phyloP scores from a whole-genome alignment of 2,329 filamentous ascomycete species.

The Arthrobotrys megalospora region DNA sequence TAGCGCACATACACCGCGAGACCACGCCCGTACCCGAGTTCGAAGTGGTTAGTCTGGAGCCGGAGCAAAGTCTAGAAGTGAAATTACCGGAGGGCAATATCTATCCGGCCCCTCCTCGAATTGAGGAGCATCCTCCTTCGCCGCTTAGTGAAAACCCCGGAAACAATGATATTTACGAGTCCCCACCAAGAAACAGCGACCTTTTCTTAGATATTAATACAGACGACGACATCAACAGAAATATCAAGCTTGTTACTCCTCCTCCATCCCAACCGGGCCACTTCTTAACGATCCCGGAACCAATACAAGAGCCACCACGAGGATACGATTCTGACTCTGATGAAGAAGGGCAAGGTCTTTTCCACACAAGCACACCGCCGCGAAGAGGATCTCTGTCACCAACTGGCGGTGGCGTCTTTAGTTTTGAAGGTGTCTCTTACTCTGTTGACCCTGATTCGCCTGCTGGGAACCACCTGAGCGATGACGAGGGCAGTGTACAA shows the following conservation, averaged over 20 bases:
- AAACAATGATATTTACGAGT: background rate
- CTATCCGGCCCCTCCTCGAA: background rate
- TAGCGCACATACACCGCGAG: conserved; percentile 4
- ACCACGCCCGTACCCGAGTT: conserved; percentile 4
- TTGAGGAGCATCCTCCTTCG: conserved; percentile 17
- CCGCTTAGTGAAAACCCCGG: background rate
- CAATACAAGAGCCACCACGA: conserved; percentile 30
- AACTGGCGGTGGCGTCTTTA: conserved; percentile 34
- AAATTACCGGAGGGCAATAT: background rate
- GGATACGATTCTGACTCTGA: conserved; percentile 46
- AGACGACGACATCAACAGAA: conserved; percentile 49
- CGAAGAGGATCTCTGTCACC: conserved; percentile 47
- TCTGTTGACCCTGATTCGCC: conserved; percentile 35
- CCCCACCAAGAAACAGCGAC: conserved; percentile 27
- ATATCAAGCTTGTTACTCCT: conserved; percentile 44
- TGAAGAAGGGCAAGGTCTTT: conserved; percentile 42
- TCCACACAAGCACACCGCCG: conserved; percentile 57
- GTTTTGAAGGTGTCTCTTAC: conserved; percentile 21
- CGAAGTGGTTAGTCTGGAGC: background rate
- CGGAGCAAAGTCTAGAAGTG: background rate
- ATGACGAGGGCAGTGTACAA: background rate
- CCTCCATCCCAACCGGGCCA: conserved; percentile 36
- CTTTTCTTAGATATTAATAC: conserved; percentile 43
- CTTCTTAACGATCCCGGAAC: conserved; percentile 51
- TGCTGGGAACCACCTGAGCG: background rate